phyloP scores from a whole-genome alignment of 2,329 filamentous ascomycete genomes.

The Cytospora chrysosperma region DNA sequence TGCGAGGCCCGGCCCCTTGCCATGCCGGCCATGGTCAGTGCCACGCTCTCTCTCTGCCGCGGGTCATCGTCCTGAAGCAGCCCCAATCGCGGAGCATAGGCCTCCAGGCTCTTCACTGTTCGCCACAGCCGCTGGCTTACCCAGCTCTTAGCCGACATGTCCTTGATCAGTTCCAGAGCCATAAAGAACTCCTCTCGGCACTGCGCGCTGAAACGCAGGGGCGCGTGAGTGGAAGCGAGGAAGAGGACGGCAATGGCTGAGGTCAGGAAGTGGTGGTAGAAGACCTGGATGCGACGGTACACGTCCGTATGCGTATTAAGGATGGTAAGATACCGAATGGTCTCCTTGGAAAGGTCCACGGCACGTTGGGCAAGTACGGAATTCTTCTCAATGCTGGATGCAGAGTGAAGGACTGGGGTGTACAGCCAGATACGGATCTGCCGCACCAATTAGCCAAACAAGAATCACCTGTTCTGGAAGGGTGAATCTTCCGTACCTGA shows the following conservation, averaged over 20 bases:
- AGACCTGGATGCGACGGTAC: conserved; percentile 69
- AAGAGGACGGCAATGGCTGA: conserved; percentile 75
- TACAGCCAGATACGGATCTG: conserved; percentile 82
- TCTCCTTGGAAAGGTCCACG: conserved; percentile 74
- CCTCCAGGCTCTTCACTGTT: conserved; percentile 68
- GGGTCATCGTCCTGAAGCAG: conserved; percentile 50
- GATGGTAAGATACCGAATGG: conserved; percentile 66
- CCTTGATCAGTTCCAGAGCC: conserved; percentile 71
- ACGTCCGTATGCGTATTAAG: conserved; percentile 71
- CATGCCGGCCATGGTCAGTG: conserved; percentile 56
- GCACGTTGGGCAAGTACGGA: conserved; percentile 70
- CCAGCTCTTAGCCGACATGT: conserved; percentile 68
- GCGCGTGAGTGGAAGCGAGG: conserved; percentile 72
- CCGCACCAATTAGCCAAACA: conserved; percentile 3
- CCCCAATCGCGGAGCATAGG: conserved; percentile 69
- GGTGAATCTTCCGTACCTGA: conserved; percentile 49
- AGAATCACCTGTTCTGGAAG: background rate
- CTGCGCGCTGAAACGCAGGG: conserved; percentile 64
- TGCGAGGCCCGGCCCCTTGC: conserved; percentile 36
- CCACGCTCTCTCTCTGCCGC: conserved; percentile 45
- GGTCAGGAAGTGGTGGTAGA: conserved; percentile 78
- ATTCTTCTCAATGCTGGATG: conserved; percentile 78
- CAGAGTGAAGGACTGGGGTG: conserved; percentile 81
- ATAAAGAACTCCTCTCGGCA: conserved; percentile 78
- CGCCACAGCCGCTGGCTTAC: conserved; percentile 73